Conservation (phyloP, 2,329 filamentous ascomycete species). For the Dactylellina cionopaga region DNA sequence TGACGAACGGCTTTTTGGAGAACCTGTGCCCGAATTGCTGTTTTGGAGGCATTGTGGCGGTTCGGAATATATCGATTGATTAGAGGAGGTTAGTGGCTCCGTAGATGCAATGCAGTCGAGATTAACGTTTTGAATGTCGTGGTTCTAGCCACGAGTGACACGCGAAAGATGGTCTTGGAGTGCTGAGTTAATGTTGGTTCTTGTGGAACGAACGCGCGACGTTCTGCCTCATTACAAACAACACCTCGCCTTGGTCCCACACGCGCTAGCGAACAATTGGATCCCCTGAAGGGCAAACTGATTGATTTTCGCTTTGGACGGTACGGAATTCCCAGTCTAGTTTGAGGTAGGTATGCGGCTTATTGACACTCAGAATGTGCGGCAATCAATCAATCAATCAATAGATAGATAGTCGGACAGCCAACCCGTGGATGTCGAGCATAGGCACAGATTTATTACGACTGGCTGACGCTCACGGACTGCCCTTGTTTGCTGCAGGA, state of each 20-base stretch:
- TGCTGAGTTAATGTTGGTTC: not conserved
- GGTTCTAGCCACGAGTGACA: slow-evolving; percentile 34
- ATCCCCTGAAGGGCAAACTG: not conserved
- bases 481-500: no score
- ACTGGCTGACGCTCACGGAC: no score
- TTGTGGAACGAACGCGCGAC: slow-evolving; percentile 31
- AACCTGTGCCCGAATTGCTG: slow-evolving; percentile 33
- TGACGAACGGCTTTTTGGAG: slow-evolving; percentile 39
- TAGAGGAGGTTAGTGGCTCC: not conserved
- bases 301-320: not conserved
- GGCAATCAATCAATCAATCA: slow-evolving; percentile 5
- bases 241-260: not conserved
- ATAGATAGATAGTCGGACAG: not conserved
- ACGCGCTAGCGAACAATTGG: not conserved
- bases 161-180: not conserved
- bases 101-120: not conserved
- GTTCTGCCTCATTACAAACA: not conserved
- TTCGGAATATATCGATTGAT: not conserved
- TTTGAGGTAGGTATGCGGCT: not conserved
- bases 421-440: not conserved
- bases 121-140: no score
- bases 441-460: no score
- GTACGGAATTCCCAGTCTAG: not conserved
- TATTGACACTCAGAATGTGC: slow-evolving; percentile 12
- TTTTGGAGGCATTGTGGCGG: slow-evolving; percentile 37